A percentile compares a stretch with the other conserved stretches of the same genome.
These are phyloP conservation scores for Artemisia tridentata DNA, from an alignment of 129 eudicot genomes.

Conservation along the genomic window DNA sequence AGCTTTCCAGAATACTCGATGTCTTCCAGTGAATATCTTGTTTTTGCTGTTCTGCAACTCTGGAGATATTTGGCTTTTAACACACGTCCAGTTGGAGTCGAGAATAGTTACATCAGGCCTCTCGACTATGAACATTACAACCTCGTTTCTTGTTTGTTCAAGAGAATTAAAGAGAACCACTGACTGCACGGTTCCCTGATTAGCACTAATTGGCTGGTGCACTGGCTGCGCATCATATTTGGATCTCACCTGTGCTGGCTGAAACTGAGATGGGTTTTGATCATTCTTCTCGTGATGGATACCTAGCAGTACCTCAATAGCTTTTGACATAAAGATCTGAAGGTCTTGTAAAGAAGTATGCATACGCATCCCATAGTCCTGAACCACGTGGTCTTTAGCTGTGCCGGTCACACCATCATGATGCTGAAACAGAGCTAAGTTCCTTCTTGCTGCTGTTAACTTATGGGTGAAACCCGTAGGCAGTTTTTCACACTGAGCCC, in stretches of 20 bases:
- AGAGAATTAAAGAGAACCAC: slow-evolving; percentile 78
- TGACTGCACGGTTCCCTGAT: slow-evolving; percentile 78
- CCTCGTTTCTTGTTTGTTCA: slow-evolving; percentile 87
- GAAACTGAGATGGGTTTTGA: slow-evolving; percentile 69
- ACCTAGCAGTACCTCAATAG: slow-evolving; percentile 78
- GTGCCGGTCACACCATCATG: slow-evolving; percentile 99
- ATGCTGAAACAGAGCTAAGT: slow-evolving; percentile 97
- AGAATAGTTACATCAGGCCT: slow-evolving; percentile 88
- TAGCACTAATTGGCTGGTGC: slow-evolving; percentile 56
- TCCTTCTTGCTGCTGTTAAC: slow-evolving; percentile 87
- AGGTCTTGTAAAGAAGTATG: slow-evolving; percentile 85
- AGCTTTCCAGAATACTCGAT: slow-evolving; percentile 87
- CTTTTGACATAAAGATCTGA: slow-evolving; percentile 91
- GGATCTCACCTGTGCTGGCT: slow-evolving; percentile 83
- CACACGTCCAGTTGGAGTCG: slow-evolving; percentile 97
- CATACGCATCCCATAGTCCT: slow-evolving; percentile 93
- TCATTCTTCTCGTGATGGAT: slow-evolving; percentile 75
- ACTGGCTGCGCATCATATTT: slow-evolving; percentile 81
- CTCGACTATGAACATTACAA: slow-evolving; percentile 86
- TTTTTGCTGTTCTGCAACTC: slow-evolving; percentile 64
- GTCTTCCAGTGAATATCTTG: slow-evolving; percentile 71
- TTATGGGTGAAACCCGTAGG: slow-evolving; percentile 77
- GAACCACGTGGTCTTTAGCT: slow-evolving; percentile 95
- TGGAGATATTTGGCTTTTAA: slow-evolving; percentile 93
- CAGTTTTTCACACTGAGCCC: slow-evolving; percentile 84